Evolutionary conservation across 73 alveolate species (phyloP).

Genomic region (Paramecium tetraurelia): DNA sequence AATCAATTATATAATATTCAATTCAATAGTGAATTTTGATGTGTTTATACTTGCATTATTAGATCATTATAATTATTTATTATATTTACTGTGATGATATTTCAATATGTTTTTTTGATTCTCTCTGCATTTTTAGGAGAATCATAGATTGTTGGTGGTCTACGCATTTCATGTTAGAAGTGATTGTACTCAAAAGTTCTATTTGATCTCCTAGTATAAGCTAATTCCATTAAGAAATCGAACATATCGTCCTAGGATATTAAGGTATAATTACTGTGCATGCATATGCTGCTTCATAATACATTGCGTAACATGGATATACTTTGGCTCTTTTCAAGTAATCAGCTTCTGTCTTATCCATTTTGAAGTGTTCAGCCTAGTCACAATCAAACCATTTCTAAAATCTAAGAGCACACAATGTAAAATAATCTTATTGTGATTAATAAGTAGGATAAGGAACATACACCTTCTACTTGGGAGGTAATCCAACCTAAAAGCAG

Average conservation of each 20-base stretch:
- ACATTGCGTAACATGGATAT: conserved; percentile 60
- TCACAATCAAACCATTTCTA: conserved; percentile 65
- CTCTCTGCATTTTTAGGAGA: conserved; percentile 65
- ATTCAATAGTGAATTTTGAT: conserved; percentile 18
- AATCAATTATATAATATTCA: conserved; percentile 18
- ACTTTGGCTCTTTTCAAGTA: conserved; percentile 49
- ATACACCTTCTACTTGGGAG: conserved; percentile 52
- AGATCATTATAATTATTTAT: not conserved
- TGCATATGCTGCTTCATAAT: conserved; percentile 62
- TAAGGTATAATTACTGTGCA: conserved; percentile 13
- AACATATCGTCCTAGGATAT: conserved; percentile 58
- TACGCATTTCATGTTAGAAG: conserved; percentile 55
- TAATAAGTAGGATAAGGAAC: conserved; percentile 56
- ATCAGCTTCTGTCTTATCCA: conserved; percentile 48
- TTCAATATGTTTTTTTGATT: conserved; percentile 47
- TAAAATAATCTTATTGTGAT: conserved; percentile 60
- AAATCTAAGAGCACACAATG: conserved; percentile 59
- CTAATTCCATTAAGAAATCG: conserved; percentile 65
- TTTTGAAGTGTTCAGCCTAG: conserved; percentile 53
- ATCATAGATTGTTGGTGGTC: conserved; percentile 61
- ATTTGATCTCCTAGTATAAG: conserved; percentile 63
- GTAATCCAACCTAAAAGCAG: conserved; percentile 51
- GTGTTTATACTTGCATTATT: not conserved
- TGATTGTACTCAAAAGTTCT: conserved; percentile 53
- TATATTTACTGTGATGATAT: not conserved